Evolutionary conservation across 1,139 yeast species (phyloP).

Genomic region (Lodderomyces jiufengensis): DNA sequence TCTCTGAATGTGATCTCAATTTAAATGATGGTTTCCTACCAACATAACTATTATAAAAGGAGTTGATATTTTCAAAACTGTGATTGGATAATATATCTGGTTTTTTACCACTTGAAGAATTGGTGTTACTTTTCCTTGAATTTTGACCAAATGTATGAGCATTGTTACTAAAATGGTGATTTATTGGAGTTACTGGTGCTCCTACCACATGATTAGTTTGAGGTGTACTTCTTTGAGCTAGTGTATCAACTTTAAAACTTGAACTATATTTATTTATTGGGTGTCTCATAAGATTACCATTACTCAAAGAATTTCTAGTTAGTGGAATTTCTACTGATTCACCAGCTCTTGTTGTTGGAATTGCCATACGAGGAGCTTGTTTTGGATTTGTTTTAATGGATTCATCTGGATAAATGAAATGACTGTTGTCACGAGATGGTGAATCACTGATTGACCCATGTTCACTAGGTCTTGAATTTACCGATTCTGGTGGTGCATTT

Average conservation of each 20-base stretch:
- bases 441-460: not conserved
- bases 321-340: constrained; percentile 74
- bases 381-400: constrained; percentile 36
- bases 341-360: constrained; percentile 77
- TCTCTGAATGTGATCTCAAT: constrained; percentile 8
- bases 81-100: constrained; percentile 9
- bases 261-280: constrained; percentile 7
- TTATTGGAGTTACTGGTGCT: constrained; percentile 8
- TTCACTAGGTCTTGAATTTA: not conserved
- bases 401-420: constrained; percentile 14
- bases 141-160: constrained; percentile 3
- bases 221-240: not conserved
- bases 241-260: constrained; percentile 6
- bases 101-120: constrained; percentile 3
- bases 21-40: constrained; percentile 18
- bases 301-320: constrained; percentile 25
- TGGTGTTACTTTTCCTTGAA: constrained; percentile 14
- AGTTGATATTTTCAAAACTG: constrained; percentile 21
- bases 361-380: constrained; percentile 76
- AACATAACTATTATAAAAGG: constrained; percentile 18
- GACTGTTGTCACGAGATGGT: constrained; percentile 8
- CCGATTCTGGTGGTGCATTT: constrained; percentile 8
- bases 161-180: constrained; percentile 5
- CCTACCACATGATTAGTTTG: not conserved
- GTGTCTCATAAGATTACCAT: constrained; percentile 8